Percentiles rank a stretch among this genome's conserved stretches.
Evolutionary conservation across 768 basidiomycete species (phyloP).

Genomic region (Dentipellis fragilis): DNA sequence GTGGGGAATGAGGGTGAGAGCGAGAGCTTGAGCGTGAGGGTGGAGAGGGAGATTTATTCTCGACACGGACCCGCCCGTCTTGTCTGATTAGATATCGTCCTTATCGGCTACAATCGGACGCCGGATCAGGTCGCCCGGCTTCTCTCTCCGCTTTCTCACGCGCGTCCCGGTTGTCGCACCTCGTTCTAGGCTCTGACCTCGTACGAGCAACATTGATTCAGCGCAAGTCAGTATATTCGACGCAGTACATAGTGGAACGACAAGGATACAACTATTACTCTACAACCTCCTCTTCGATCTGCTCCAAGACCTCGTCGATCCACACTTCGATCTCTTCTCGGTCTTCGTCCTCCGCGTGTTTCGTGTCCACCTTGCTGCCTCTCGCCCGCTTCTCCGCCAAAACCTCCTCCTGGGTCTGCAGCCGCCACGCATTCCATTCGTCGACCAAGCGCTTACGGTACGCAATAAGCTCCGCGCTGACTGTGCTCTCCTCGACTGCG

Average conservation of each 20-base stretch:
- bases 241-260: not conserved
- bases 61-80: conserved; percentile 14
- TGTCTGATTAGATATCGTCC: conserved; percentile 45
- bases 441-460: conserved; percentile 86
- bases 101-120: conserved; percentile 3
- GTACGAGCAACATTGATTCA: not conserved
- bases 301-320: conserved; percentile 89
- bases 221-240: not conserved
- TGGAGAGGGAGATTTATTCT: conserved; percentile 1
- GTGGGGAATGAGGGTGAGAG: conserved; percentile 10
- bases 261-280: conserved; percentile 25
- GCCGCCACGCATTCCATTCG: conserved; percentile 98
- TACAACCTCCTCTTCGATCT: conserved; percentile 73
- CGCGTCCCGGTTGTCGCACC: not conserved
- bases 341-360: conserved; percentile 40
- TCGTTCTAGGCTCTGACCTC: not conserved
- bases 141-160: conserved; percentile 4
- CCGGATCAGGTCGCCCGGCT: conserved; percentile 3
- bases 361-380: conserved; percentile 20
- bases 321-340: conserved; percentile 92
- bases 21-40: not conserved
- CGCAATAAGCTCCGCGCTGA: conserved; percentile 88
- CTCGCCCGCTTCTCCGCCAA: conserved; percentile 41
- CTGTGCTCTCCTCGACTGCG: conserved; percentile 88
- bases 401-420: conserved; percentile 55